Base-by-base conservation (phyloP, 495 filamentous ascomycete genomes). In the Lentithecium fluviatile region DNA sequence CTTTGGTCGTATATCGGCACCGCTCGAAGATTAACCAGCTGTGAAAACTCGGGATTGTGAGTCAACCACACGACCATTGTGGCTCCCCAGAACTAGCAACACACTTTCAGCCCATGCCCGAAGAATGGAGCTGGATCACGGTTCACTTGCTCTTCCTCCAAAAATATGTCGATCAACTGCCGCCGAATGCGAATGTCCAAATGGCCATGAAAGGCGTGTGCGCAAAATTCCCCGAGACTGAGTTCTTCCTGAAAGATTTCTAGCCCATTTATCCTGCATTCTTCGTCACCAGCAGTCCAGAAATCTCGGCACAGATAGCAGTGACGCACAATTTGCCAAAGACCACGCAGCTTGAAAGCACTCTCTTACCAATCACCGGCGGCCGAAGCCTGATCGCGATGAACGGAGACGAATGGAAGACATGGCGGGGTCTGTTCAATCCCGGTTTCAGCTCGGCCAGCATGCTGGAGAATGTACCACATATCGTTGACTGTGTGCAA, bases 1-100 rank as follows among this genome's bases (percentile, higher is more conserved):
- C n/a, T n/a, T n/a, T n/a, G n/a, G n/a, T n/a, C n/a, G n/a, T 32
- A 10, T 60, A 52, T 37, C 57, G 26, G 19, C 46, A 52, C 23
- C 59, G 59, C n/a, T 52, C 59, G 17, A 49, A 26, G n/a, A 54
- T 62, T 26, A 56, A 62, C n/a, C 1, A 37, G 17, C 46, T 62
- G 13, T 52, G 52, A 7, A 62, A 52, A 38, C 51, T 56, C 11
- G 59, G 59, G 10, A 34, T 62, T 4, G 58, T 61, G 47, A 10
- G 58, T 19, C 4, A 2, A 45, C 4, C 5, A 17, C 20, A 45
- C 11, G 2, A 6, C 6, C 26, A 46, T 21, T 8, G 21, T 21
- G 7, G n/a, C 15, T 19, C 10, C 6, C 6, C 29, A 3, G 12
- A 25, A 13, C 2, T 13, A 29, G n/a, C 42, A 21, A 37, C 17